phyloP scores from a whole-genome alignment of 352 stramenopile genomes.

The Globisporangium recalcitrans region DNA sequence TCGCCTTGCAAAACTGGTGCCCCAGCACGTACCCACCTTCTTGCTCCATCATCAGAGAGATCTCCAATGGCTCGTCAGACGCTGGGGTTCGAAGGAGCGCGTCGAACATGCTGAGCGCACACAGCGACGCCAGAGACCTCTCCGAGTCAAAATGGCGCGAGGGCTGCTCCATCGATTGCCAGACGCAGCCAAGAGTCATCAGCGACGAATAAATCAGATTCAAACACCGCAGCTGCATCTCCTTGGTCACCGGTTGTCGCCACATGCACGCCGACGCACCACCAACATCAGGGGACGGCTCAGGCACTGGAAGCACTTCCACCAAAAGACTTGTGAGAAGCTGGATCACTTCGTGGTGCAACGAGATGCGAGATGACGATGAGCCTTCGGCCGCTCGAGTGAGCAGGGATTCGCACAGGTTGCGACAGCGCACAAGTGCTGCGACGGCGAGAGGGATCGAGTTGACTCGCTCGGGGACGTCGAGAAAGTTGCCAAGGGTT shows the following conservation, averaged over 20 bases:
- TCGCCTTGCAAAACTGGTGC: slow-evolving; percentile 83
- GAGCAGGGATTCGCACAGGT: slow-evolving; percentile 75
- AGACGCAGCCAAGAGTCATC: slow-evolving; percentile 79
- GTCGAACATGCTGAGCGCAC: slow-evolving; percentile 77
- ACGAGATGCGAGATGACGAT: slow-evolving; percentile 83
- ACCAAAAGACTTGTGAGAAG: slow-evolving; percentile 78
- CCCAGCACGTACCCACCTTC: slow-evolving; percentile 77
- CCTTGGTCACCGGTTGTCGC: slow-evolving; percentile 59
- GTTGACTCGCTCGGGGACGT: slow-evolving; percentile 75
- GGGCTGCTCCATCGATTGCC: slow-evolving; percentile 86
- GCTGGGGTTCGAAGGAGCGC: slow-evolving; percentile 76
- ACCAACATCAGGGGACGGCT: slow-evolving; percentile 20
- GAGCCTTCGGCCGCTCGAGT: slow-evolving; percentile 80
- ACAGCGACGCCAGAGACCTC: slow-evolving; percentile 70
- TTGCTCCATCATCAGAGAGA: slow-evolving; percentile 78
- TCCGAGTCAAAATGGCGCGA: slow-evolving; percentile 86
- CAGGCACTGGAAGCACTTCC: slow-evolving; percentile 76
- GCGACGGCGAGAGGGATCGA: slow-evolving; percentile 73
- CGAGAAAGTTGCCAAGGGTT: slow-evolving; percentile 73
- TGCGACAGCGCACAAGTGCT: slow-evolving; percentile 72
- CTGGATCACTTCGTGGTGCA: slow-evolving; percentile 88
- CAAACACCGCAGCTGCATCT: slow-evolving; percentile 79
- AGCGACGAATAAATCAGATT: slow-evolving; percentile 68
- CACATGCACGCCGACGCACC: slow-evolving; percentile 51
- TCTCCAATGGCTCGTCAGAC: slow-evolving; percentile 63